These are phyloP conservation scores for Chalciporus sp. DNA, from an alignment of 1,284 basidiomycete genomes.

Conservation along the genomic window DNA sequence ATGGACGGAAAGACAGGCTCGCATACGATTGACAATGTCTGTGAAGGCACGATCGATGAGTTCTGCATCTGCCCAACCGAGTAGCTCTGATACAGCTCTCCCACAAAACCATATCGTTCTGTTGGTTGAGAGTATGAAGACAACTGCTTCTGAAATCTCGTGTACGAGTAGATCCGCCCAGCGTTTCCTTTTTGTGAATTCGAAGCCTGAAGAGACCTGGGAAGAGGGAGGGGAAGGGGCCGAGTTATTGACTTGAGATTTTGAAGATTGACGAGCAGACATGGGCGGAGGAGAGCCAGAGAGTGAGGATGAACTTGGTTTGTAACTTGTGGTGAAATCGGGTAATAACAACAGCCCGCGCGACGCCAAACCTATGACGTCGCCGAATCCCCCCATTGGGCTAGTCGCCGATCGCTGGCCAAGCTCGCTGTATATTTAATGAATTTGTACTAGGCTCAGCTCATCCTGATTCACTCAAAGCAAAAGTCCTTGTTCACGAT, in stretches of 20 bases:
- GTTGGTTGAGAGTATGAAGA: slow-evolving; percentile 64
- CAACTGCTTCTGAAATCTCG: slow-evolving; percentile 74
- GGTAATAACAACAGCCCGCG: background rate
- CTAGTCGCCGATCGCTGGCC: too few species aligned
- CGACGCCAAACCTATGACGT: slow-evolving; percentile 1
- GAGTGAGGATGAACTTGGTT: background rate
- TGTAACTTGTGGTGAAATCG: too few species aligned
- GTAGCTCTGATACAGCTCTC: slow-evolving; percentile 65
- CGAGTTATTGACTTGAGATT: slow-evolving; percentile 21
- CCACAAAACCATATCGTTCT: slow-evolving; percentile 73
- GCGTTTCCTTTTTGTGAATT: slow-evolving; percentile 84
- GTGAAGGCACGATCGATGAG: slow-evolving; percentile 67
- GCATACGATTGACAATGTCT: slow-evolving; percentile 65
- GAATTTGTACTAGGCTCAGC: too few species aligned
- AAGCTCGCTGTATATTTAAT: too few species aligned
- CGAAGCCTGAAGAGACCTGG: slow-evolving; percentile 45
- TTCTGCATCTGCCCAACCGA: slow-evolving; percentile 77
- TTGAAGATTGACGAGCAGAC: slow-evolving; percentile 14
- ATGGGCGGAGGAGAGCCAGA: background rate
- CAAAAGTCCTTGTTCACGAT: slow-evolving; percentile 2
- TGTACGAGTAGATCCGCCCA: slow-evolving; percentile 83
- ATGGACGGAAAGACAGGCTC: slow-evolving; percentile 11
- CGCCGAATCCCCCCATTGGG: background rate
- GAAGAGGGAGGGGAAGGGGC: background rate
- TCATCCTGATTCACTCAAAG: too few species aligned